phyloP scores from a whole-genome alignment of 1,284 basidiomycete genomes.

The Macrocystidia cucumis region DNA sequence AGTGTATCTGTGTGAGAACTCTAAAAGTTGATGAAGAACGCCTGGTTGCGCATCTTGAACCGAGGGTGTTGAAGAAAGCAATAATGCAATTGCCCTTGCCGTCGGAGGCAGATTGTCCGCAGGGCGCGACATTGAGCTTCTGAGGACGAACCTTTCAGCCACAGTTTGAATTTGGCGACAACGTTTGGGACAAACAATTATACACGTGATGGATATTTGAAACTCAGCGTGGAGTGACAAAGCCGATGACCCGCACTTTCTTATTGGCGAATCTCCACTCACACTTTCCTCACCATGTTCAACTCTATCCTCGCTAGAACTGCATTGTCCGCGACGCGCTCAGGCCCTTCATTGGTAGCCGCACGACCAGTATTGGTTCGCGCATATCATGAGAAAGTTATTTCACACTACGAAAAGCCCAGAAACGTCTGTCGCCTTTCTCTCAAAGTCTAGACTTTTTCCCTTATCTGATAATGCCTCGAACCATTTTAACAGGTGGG shows the following conservation, averaged over 20 bases:
- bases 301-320: conserved; percentile 50
- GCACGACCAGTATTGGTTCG: conserved; percentile 47
- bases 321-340: conserved; percentile 35
- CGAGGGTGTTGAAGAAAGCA: conserved; percentile 88
- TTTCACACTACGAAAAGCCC: conserved; percentile 93
- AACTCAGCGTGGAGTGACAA: conserved; percentile 13
- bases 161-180: no score
- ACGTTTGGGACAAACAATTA: no score
- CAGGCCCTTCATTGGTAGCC: conserved; percentile 30
- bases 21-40: conserved; percentile 91
- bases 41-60: conserved; percentile 92
- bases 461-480: conserved; percentile 63
- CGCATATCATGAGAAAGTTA: conserved; percentile 89
- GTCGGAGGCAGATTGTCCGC: conserved; percentile 78
- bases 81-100: conserved; percentile 86
- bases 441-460: conserved; percentile 13
- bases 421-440: conserved; percentile 69
- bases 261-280: conserved; percentile 9
- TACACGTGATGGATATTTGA: no score
- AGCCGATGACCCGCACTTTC: conserved; percentile 7
- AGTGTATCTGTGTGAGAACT: conserved; percentile 95
- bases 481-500: conserved; percentile 67
- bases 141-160: conserved; percentile 4
- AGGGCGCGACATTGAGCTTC: conserved; percentile 47
- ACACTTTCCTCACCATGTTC: conserved; percentile 49